Base-by-base conservation (phyloP, 139 green algal species). In the Chlamydomonas sp. region DNA sequence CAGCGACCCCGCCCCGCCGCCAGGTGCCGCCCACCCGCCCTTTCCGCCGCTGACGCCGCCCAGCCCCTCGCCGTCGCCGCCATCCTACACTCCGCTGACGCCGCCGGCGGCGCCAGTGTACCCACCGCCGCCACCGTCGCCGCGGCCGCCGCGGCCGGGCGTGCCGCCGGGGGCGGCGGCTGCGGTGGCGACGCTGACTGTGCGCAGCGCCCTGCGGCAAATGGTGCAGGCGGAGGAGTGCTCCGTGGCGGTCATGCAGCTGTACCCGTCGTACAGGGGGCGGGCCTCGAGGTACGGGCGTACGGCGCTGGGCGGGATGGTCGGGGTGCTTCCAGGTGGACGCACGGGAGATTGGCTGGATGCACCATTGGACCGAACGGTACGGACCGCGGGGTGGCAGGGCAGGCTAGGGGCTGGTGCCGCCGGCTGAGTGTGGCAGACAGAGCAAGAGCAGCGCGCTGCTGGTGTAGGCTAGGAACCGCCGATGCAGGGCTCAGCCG, bases 161-260 rank as follows among this genome's bases (percentile, higher is more conserved):
- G 5, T 57, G 20, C 71, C 71, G 71, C 71, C 71, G 10, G 71
- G n/a, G 20, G n/a, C 71, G n/a, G n/a, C 71, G 10, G 71, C n/a
- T n/a, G 71, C 71, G 2, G 68, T 31, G 31, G 80, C 80, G 5
- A 62, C 61, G 4, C 58, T 85, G 9, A 18, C 61, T 58, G 68
- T 85, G 2, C 68, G 80, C 58, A 85, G 80, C 59, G 68, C 80
- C 16, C 31, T 67, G 57, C 9, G 58, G 5, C 3, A 9, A 31
- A 20, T 85, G 67, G 14, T 69, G 60, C 80, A 85, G 80, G 80
- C 80, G 66, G 80, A 68, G 60, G 59, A 85, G 68, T 85, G 80
- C 80, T 85, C 80, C 3, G 59, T 31, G 80, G 80, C 80, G 15
- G 80, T 85, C 9, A 60, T 85, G 59, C 68, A 78, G 80, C 67